Evolutionary conservation across 352 stramenopile genomes (phyloP).

Genomic region (Peronospora belbahrii): DNA sequence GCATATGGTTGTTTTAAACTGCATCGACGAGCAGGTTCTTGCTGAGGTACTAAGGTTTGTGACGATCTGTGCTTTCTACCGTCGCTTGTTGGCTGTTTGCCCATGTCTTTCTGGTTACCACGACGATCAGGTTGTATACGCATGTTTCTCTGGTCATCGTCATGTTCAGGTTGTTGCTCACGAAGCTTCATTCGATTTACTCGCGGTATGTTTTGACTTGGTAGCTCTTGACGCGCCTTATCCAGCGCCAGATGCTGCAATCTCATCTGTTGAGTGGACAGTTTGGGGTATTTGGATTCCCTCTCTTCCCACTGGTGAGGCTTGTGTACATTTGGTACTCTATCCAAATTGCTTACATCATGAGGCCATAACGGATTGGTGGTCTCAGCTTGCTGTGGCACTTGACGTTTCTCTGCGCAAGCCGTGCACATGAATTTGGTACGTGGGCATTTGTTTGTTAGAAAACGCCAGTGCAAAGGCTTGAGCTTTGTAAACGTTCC

Average conservation of each 20-base stretch:
- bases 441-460: constrained; percentile 15
- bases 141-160: neutral
- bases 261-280: constrained; percentile 1
- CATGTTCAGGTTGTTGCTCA: neutral
- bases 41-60: neutral
- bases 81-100: constrained; percentile 3
- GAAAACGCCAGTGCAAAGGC: constrained; percentile 22
- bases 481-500: constrained; percentile 16
- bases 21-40: neutral
- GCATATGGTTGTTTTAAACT: constrained; percentile 13
- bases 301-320: neutral
- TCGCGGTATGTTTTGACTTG: neutral
- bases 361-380: constrained; percentile 11
- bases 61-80: constrained; percentile 9
- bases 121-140: neutral
- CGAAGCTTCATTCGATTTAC: constrained; percentile 10
- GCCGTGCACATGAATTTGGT: constrained; percentile 18
- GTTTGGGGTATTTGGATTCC: neutral
- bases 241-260: constrained; percentile 14
- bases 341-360: neutral
- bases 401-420: constrained; percentile 20
- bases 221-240: constrained; percentile 1
- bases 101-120: neutral
- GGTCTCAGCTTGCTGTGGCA: constrained; percentile 1
- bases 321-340: neutral